These are phyloP conservation scores for Forsythia viridissima DNA, from an alignment of 257 asterid species.

Conservation along the genomic window DNA sequence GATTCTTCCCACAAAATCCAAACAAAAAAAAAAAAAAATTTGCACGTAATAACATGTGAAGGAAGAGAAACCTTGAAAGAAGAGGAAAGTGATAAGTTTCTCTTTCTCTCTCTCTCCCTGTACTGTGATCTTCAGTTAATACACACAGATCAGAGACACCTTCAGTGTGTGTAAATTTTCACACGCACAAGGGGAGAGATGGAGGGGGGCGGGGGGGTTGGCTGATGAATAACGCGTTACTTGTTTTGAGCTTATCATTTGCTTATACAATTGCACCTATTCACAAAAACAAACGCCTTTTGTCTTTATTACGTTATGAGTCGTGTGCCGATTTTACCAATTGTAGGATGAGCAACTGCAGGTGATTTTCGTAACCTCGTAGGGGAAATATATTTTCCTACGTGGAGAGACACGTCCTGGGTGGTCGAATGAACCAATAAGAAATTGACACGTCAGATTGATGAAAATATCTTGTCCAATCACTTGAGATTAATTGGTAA, in stretches of 20 bases:
- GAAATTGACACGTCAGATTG: conserved; percentile 24
- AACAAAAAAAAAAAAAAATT: neutral
- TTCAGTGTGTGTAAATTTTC: conserved; percentile 28
- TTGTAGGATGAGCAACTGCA: conserved; percentile 23
- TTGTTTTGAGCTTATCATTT: conserved; percentile 20
- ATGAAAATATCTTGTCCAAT: neutral
- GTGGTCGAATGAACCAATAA: conserved; percentile 20
- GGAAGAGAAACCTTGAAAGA: conserved; percentile 24
- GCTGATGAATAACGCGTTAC: conserved; percentile 7
- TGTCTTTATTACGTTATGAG: conserved; percentile 1
- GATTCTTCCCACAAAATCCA: neutral
- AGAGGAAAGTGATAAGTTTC: conserved; percentile 23
- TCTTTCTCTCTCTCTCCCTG: conserved; percentile 15
- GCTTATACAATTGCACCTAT: no score
- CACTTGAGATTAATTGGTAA: no score
- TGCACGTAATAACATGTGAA: neutral
- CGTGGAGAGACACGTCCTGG: conserved; percentile 31
- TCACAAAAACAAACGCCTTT: neutral
- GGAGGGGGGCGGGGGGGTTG: neutral
- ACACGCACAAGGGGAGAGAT: conserved; percentile 11
- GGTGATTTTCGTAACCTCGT: neutral
- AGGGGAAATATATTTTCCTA: neutral
- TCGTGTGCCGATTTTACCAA: neutral
- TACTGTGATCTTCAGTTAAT: conserved; percentile 24
- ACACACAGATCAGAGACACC: conserved; percentile 36